phyloP scores from a whole-genome alignment of 306 rosid species.

The Sindora glabra region DNA sequence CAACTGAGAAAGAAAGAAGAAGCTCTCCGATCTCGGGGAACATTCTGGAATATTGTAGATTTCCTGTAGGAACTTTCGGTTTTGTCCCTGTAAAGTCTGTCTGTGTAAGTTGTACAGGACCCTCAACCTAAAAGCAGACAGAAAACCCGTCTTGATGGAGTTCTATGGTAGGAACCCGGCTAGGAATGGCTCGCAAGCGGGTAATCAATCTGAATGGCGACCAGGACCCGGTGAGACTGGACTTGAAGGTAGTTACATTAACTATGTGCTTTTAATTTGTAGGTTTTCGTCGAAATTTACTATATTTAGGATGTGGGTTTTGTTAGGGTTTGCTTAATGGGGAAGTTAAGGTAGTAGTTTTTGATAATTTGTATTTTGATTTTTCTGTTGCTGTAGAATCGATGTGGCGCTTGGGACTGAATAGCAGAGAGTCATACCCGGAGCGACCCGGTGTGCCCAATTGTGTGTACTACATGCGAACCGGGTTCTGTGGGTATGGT shows the following conservation, averaged over 20 bases:
- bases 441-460: slow-evolving; percentile 68
- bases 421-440: slow-evolving; percentile 59
- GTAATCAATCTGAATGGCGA: slow-evolving; percentile 57
- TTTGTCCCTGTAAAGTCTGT: neutral
- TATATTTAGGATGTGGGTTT: neutral
- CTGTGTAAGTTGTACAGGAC: slow-evolving; percentile 12
- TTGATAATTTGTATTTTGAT: neutral
- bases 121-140: neutral
- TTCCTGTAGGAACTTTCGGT: neutral
- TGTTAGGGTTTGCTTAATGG: slow-evolving; percentile 41
- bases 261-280: neutral
- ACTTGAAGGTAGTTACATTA: slow-evolving; percentile 43
- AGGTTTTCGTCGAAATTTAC: neutral
- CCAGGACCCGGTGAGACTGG: slow-evolving; percentile 39
- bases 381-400: slow-evolving; percentile 38
- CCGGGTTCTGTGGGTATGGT: slow-evolving; percentile 85
- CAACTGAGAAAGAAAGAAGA: slow-evolving; percentile 2
- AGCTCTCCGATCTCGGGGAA: slow-evolving; percentile 34
- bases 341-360: slow-evolving; percentile 28
- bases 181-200: slow-evolving; percentile 53
- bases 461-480: slow-evolving; percentile 82
- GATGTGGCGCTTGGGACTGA: slow-evolving; percentile 69
- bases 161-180: slow-evolving; percentile 56
- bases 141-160: slow-evolving; percentile 34
- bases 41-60: slow-evolving; percentile 20